Evolutionary conservation across 805 yeast genomes (phyloP), one percentile per base, ranked within the genome.

Genomic region (Naumovozyma baii): DNA sequence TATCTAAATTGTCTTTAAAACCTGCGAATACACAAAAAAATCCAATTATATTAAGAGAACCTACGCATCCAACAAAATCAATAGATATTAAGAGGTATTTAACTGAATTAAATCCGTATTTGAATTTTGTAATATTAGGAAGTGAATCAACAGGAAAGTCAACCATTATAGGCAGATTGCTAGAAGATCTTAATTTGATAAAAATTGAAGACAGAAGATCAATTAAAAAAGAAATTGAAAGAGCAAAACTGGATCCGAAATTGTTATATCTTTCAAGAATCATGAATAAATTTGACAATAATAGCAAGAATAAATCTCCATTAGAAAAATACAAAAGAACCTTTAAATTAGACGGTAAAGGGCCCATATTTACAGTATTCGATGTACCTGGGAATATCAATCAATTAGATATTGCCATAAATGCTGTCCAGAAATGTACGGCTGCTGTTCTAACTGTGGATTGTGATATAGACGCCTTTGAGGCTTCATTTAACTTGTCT

Each of bases 81-180:
- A 31, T 41, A 5, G 32, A 45, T 31, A 22, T 37, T 16, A 10
- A 20, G 13, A 22, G 14, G n/a, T 37, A 25, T 28, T 15, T 42
- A 2, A 9, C n/a, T 2, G 20, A 33, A n/a, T 25, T 5, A 12
- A 32, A 35, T 10, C 37, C 36, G 5, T 30, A 28, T 14, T 29
- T 39, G 8, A 36, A 39, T 19, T 14, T 40, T 3, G 22, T 43
- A 2, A 18, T 41, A 2, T 12, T 46, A 8, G 52, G 52, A 3
- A 48, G 42, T 26, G 5, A 35, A 3, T 7, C 14, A 4, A 34
- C 50, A 13, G 52, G 52, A 12, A 48, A 48, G 33, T 40, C 52
- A 5, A 46, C 50, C 10, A 13, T 48, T 4, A 9, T 44, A 18
- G 50, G 52, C 10, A 33, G 44, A 20, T 17, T 48, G 15, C 26